Percentiles rank a stretch among this genome's conserved stretches.
phyloP scores from a whole-genome alignment of 2,329 filamentous ascomycete genomes.

The Eurotiales sp. region DNA sequence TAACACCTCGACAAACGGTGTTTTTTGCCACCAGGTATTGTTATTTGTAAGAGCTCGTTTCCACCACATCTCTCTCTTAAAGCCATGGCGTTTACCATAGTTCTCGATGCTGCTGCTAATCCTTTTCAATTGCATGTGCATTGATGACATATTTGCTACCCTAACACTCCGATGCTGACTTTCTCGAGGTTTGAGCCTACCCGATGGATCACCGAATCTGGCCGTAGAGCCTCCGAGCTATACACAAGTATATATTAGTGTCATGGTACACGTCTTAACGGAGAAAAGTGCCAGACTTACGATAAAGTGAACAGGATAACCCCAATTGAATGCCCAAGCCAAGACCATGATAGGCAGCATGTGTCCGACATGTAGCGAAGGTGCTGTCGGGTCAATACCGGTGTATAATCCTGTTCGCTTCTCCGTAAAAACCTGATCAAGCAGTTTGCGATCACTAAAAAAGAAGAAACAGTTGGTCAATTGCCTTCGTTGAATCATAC shows the following conservation, averaged over 20 bases:
- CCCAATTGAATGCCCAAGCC: slow-evolving; percentile 49
- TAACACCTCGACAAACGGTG: slow-evolving; percentile 71
- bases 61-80: slow-evolving; percentile 61
- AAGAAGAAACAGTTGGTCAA: neutral
- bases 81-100: slow-evolving; percentile 64
- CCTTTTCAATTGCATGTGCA: slow-evolving; percentile 52
- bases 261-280: no score
- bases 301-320: slow-evolving; percentile 43
- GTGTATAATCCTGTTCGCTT: slow-evolving; percentile 46
- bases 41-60: slow-evolving; percentile 73
- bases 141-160: slow-evolving; percentile 45
- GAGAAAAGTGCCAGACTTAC: slow-evolving; percentile 26
- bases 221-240: slow-evolving; percentile 47
- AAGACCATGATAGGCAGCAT: slow-evolving; percentile 51
- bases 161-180: slow-evolving; percentile 34
- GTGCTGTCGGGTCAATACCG: slow-evolving; percentile 49
- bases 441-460: slow-evolving; percentile 37
- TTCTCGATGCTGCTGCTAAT: slow-evolving; percentile 71
- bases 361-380: slow-evolving; percentile 49
- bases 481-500: no score
- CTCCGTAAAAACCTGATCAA: slow-evolving; percentile 43
- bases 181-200: slow-evolving; percentile 39
- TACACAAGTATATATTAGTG: no score
- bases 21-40: slow-evolving; percentile 71
- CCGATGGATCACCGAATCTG: slow-evolving; percentile 46